These are phyloP conservation scores for Sugiyamaella japonica DNA, from an alignment of 1,139 yeast genomes.

Conservation along the genomic window DNA sequence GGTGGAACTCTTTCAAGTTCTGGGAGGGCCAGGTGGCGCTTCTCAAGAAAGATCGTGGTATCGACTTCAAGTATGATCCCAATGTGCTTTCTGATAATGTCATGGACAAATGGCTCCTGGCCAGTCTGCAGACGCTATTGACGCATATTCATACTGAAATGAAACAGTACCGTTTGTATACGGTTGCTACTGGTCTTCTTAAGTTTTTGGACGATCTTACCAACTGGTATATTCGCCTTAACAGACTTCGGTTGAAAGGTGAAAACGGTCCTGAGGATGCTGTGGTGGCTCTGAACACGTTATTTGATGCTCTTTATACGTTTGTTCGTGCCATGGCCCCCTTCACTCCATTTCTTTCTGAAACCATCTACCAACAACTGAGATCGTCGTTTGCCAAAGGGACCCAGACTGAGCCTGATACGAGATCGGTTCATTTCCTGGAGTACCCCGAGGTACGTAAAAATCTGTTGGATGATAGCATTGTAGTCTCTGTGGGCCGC, in stretches of 20 bases:
- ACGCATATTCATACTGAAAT: constrained; percentile 85
- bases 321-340: constrained; percentile 98
- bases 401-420: constrained; percentile 49
- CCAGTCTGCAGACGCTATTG: constrained; percentile 88
- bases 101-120: constrained; percentile 97
- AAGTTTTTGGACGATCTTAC: constrained; percentile 90
- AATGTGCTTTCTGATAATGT: constrained; percentile 72
- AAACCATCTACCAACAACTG: constrained; percentile 79
- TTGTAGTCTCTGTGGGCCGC: constrained; percentile 74
- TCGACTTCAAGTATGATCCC: constrained; percentile 73
- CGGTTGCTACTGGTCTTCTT: constrained; percentile 92
- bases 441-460: constrained; percentile 83
- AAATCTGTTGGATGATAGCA: constrained; percentile 73
- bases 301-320: constrained; percentile 85
- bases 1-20: constrained; percentile 98
- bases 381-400: constrained; percentile 58
- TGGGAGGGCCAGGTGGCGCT: constrained; percentile 92
- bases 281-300: constrained; percentile 79
- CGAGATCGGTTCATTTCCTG: constrained; percentile 89
- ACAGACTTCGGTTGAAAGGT: constrained; percentile 98
- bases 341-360: constrained; percentile 94
- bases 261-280: constrained; percentile 84
- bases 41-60: constrained; percentile 69
- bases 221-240: constrained; percentile 98
- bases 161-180: constrained; percentile 84